phyloP scores from a whole-genome alignment of 116 monocot species.

The Posidonia oceanica region DNA sequence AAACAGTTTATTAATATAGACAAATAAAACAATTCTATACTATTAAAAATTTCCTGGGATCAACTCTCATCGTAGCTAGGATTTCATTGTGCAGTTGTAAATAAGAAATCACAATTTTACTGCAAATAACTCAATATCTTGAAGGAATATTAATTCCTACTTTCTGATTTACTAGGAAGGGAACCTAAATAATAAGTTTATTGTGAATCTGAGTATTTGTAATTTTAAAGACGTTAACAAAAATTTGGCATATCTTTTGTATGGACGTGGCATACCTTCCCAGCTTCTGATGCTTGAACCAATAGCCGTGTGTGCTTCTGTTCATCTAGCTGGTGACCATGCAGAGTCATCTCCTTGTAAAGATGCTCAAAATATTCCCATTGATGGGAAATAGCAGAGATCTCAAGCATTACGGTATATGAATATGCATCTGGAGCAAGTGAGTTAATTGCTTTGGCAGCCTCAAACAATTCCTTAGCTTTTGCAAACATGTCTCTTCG shows the following conservation, averaged over 20 bases:
- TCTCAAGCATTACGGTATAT: constrained; percentile 73
- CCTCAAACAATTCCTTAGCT: constrained; percentile 86
- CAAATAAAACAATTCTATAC: no score
- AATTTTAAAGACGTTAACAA: no score
- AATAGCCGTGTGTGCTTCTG: constrained; percentile 39
- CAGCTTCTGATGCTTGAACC: constrained; percentile 74
- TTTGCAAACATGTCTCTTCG: constrained; percentile 74
- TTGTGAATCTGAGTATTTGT: no score
- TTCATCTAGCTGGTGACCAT: constrained; percentile 43
- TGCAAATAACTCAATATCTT: not conserved
- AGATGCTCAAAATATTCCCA: constrained; percentile 98
- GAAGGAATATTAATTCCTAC: no score
- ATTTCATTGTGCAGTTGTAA: not conserved
- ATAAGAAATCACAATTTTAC: not conserved
- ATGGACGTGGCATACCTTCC: constrained; percentile 48
- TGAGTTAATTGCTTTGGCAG: constrained; percentile 13
- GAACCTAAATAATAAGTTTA: no score
- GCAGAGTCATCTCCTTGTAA: constrained; percentile 85
- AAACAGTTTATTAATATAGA: no score
- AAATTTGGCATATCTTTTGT: no score
- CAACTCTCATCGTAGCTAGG: not conserved
- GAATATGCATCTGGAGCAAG: constrained; percentile 56
- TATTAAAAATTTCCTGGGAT: not conserved
- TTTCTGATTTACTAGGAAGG: no score
- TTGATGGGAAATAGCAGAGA: constrained; percentile 70